Base-by-base conservation (phyloP, 208 protist species). In the Herpetomonas tarakana region DNA sequence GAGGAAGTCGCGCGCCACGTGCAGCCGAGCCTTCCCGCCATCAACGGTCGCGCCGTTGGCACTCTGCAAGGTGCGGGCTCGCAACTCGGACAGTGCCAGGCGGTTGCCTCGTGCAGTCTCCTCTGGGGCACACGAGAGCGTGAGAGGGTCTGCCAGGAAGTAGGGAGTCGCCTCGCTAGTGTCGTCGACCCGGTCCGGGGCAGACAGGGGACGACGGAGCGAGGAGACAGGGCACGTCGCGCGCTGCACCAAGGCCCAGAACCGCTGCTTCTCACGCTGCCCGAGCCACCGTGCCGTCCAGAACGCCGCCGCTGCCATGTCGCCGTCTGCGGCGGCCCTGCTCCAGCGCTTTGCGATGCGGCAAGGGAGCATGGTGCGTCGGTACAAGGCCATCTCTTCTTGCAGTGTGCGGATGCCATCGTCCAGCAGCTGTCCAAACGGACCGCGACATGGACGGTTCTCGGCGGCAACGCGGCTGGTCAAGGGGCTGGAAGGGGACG, bases 321-420 rank as follows among this genome's bases (percentile, higher is more conserved):
- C 22, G 62, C 12, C 16, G 62, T 50, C 6, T 35, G 3, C 27
- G 29, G 21, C 27, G 26, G 45, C 1, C 7, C 24, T 27, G 24
- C 21, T n/a, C 31, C 60, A 55, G 41, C 58, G 74, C 31, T 56
- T 55, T 28, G 35, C 53, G 52, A 81, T 63, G 38, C 71, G 21
- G 25, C 35, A 58, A 24, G 83, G 83, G 45, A 93, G 59, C 88
- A 94, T 94, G 7, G 88, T 88, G 41, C 64, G 52, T 50, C 63
- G 77, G 52, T 94, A 94, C 39, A 94, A 75, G 54, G 78, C 62
- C 45, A 91, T 58, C 71, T 94, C 88, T 22, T 86, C 69, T 11
- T 68, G 26, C n/a, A 88, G 60, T 1, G 74, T 80, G 3, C 52
- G 59, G 52, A 90, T 69, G 46, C 50, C 56, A 21, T 81, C 58